phyloP scores from a whole-genome alignment of 1,284 basidiomycete genomes.

The Singerocomus rubriflavus region DNA sequence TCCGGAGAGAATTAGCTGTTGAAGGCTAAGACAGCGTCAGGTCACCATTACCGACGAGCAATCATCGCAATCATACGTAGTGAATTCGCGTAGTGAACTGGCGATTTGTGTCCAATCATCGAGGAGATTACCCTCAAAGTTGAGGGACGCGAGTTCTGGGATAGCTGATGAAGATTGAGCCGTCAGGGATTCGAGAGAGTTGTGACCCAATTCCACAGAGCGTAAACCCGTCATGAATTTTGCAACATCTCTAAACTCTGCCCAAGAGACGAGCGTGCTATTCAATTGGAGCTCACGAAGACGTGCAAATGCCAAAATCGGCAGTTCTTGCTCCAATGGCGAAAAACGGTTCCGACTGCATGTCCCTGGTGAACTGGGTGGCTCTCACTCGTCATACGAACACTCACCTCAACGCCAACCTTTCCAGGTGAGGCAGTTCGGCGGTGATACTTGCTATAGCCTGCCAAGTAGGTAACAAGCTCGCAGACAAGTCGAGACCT shows the following conservation, averaged over 20 bases:
- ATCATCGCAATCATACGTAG: constrained; percentile 42
- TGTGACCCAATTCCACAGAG: constrained; percentile 76
- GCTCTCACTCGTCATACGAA: constrained; percentile 3
- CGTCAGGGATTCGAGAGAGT: constrained; percentile 49
- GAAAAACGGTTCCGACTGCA: constrained; percentile 60
- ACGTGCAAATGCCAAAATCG: constrained; percentile 47
- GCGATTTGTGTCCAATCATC: constrained; percentile 57
- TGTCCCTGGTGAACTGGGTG: constrained; percentile 19
- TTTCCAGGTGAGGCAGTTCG: constrained; percentile 62
- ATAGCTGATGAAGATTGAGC: constrained; percentile 18
- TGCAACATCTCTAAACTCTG: constrained; percentile 55
- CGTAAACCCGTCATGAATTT: constrained; percentile 59
- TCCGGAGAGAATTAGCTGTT: constrained; percentile 66
- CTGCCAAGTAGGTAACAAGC: constrained; percentile 73
- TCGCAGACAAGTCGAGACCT: constrained; percentile 80
- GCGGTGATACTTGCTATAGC: constrained; percentile 61
- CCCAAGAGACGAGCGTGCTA: constrained; percentile 68
- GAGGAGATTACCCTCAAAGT: constrained; percentile 74
- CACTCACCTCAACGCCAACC: constrained; percentile 76
- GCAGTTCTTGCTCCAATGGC: constrained; percentile 31
- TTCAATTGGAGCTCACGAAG: constrained; percentile 78
- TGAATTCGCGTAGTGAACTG: constrained; percentile 45
- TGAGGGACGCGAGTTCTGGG: constrained; percentile 52
- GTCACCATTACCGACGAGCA: constrained; percentile 2
- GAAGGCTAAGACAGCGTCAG: constrained; percentile 24